These are phyloP conservation scores for Solanum paucissectum DNA, from an alignment of 257 asterid species.

Conservation along the genomic window DNA sequence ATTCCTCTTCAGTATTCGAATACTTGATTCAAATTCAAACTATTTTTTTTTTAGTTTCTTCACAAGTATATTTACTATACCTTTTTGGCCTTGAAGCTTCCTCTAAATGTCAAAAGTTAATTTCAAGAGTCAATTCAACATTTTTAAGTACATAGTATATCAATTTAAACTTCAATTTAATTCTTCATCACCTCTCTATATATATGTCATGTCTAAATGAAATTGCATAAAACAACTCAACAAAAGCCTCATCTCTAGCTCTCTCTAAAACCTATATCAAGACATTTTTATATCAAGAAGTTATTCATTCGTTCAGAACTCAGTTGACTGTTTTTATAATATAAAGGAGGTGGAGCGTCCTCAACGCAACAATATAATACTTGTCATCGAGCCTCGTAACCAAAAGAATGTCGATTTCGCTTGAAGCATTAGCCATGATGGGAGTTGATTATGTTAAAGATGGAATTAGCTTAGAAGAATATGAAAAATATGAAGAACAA, in stretches of 20 bases:
- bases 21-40: background rate
- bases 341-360: background rate
- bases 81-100: background rate
- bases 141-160: too few species aligned
- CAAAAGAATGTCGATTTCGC: background rate
- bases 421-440: background rate
- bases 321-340: too few species aligned
- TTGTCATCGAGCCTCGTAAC: background rate
- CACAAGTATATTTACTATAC: background rate
- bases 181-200: too few species aligned
- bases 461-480: background rate
- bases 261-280: too few species aligned
- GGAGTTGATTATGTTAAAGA: background rate
- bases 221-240: too few species aligned
- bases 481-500: background rate
- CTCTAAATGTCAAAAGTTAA: background rate
- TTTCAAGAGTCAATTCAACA: background rate
- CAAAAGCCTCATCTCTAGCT: too few species aligned
- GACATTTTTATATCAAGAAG: too few species aligned
- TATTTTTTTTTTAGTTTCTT: too few species aligned
- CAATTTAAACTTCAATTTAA: too few species aligned
- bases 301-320: background rate
- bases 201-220: too few species aligned
- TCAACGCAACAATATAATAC: background rate
- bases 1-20: background rate